Evolutionary conservation across 176 grass and related monocot species (phyloP).

Genomic region (Oryza nivara): DNA sequence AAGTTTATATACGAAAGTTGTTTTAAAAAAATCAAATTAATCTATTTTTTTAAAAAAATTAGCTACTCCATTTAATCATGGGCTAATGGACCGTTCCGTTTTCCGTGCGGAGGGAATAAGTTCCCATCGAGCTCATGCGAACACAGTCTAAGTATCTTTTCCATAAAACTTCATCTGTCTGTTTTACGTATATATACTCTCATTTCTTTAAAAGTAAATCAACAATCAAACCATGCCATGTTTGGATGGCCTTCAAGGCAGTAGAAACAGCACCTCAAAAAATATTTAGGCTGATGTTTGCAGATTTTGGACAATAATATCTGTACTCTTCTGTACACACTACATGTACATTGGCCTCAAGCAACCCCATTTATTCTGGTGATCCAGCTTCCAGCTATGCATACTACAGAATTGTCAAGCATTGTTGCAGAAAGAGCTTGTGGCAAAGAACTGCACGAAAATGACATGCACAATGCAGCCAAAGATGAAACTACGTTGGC

Average conservation of each 20-base stretch:
- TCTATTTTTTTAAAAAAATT: too few species aligned
- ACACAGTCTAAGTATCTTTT: neutral
- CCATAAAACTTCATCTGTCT: neutral
- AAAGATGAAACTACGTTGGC: neutral
- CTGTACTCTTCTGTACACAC: neutral
- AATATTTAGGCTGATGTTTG: neutral
- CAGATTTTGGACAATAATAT: neutral
- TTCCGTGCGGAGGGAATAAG: too few species aligned
- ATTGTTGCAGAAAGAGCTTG: constrained; percentile 11
- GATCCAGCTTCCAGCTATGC: neutral
- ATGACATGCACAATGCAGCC: neutral
- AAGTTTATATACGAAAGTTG: too few species aligned
- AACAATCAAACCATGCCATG: neutral
- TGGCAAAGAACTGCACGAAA: constrained; percentile 13
- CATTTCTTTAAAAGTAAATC: too few species aligned
- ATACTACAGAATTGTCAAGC: neutral
- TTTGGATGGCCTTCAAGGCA: neutral
- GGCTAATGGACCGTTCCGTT: too few species aligned
- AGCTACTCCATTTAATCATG: too few species aligned
- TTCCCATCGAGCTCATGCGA: too few species aligned
- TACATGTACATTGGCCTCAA: neutral
- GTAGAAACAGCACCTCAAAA: neutral
- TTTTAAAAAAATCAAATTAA: too few species aligned
- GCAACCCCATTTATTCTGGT: neutral
- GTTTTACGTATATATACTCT: neutral